A percentile compares a stretch with the other conserved stretches of the same genome.
Conservation (phyloP, 305 asterid species). For the Stenogyne calaminthoides region DNA sequence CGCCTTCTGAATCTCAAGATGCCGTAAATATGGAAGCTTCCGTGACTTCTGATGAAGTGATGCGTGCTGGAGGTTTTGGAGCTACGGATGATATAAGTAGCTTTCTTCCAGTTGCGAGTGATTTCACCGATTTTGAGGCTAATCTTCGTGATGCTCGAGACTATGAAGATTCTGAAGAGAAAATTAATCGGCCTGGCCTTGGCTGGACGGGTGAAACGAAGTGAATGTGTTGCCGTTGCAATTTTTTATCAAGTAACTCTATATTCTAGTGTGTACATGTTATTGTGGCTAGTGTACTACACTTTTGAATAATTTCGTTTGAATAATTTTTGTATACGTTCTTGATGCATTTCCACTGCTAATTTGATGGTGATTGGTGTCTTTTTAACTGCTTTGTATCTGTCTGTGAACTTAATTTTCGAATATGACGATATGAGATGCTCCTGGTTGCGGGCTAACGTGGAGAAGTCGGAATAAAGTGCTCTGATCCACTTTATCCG, state of each 20-base stretch:
- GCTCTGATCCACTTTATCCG: conserved; percentile 95
- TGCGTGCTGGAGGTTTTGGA: conserved; percentile 78
- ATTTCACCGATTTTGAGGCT: conserved; percentile 72
- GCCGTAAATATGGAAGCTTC: conserved; percentile 62
- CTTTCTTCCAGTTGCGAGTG: conserved; percentile 71
- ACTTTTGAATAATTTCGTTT: not conserved
- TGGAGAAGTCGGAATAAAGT: conserved; percentile 72
- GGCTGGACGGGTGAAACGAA: conserved; percentile 57
- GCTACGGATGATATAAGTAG: conserved; percentile 69
- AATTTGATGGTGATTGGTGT: conserved; percentile 28
- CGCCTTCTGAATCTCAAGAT: conserved; percentile 26
- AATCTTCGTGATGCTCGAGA: conserved; percentile 66
- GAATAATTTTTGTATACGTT: not conserved
- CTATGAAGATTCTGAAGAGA: conserved; percentile 57
- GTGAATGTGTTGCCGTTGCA: conserved; percentile 28
- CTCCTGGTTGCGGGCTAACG: conserved; percentile 78
- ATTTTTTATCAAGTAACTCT: conserved; percentile 8
- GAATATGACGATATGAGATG: conserved; percentile 50
- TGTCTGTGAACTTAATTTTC: conserved; percentile 11
- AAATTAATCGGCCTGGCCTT: conserved; percentile 64
- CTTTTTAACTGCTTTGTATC: not conserved
- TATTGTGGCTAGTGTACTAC: not conserved
- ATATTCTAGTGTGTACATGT: conserved; percentile 13
- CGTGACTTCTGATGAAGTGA: conserved; percentile 60
- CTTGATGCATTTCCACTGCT: conserved; percentile 9